Percentiles rank a stretch among this genome's conserved stretches.
Conservation (phyloP, 1,284 basidiomycete genomes). For the Malassezia caprae region DNA sequence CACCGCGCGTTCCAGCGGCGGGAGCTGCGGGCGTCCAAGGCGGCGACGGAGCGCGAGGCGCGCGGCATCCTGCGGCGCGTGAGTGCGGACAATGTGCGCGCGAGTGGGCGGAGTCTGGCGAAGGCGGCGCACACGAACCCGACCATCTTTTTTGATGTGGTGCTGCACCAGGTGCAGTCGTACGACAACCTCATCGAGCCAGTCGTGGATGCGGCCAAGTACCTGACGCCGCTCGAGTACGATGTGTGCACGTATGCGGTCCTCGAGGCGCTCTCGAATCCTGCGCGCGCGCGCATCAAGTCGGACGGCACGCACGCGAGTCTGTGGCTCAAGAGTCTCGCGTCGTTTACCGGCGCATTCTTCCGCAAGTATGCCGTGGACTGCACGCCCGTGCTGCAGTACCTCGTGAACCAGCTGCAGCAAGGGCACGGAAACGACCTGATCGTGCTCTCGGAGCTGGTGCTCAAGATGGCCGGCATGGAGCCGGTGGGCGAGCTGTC, state of each 20-base stretch:
- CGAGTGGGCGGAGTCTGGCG: constrained; percentile 74
- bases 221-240: constrained; percentile 80
- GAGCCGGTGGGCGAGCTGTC: constrained; percentile 60
- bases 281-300: constrained; percentile 73
- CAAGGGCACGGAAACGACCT: constrained; percentile 68
- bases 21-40: constrained; percentile 48
- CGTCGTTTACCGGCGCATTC: constrained; percentile 83
- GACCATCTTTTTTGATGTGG: constrained; percentile 76
- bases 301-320: constrained; percentile 83
- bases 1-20: constrained; percentile 54
- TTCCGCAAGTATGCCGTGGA: constrained; percentile 69
- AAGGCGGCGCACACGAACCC: constrained; percentile 91
- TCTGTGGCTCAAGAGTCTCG: constrained; percentile 76
- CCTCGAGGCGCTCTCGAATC: constrained; percentile 71
- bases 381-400: constrained; percentile 72
- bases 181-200: constrained; percentile 89
- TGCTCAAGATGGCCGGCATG: constrained; percentile 90
- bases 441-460: constrained; percentile 77
- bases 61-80: constrained; percentile 43
- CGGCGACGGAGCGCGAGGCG: constrained; percentile 55
- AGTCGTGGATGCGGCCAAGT: constrained; percentile 80
- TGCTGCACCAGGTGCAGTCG: constrained; percentile 85
- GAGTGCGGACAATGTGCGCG: constrained; percentile 61
- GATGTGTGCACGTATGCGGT: constrained; percentile 83
- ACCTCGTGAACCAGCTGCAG: constrained; percentile 74